These are phyloP conservation scores for Mycena galopus DNA, from an alignment of 768 basidiomycete species.

Conservation along the genomic window DNA sequence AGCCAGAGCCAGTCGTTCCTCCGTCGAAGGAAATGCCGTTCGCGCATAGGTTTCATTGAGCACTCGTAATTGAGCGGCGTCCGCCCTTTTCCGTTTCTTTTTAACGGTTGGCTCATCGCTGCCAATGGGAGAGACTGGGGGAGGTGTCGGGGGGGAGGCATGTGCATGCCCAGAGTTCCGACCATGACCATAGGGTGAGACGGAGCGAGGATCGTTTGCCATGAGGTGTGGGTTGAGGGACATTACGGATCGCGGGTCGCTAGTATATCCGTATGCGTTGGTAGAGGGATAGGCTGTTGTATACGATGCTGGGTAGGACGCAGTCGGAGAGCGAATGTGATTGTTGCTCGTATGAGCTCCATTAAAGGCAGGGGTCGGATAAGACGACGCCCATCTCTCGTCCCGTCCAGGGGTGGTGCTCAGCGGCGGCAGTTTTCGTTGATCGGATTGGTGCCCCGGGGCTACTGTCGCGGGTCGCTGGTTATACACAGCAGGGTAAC, in stretches of 20 bases:
- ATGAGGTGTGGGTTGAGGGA: constrained; percentile 25
- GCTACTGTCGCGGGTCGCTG: constrained; percentile 62
- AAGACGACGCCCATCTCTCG: constrained; percentile 62
- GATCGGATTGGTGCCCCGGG: constrained; percentile 61
- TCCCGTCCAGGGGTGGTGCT: constrained; percentile 57
- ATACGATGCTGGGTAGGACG: constrained; percentile 71
- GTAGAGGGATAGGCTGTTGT: constrained; percentile 56
- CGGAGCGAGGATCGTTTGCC: constrained; percentile 54
- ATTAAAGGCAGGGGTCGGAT: constrained; percentile 52
- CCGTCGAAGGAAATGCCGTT: constrained; percentile 90
- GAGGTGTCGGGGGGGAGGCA: constrained; percentile 52
- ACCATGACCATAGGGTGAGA: constrained; percentile 61
- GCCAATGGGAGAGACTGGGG: constrained; percentile 61
- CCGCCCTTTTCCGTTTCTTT: constrained; percentile 90
- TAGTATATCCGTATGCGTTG: constrained; percentile 55
- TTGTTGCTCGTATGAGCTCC: constrained; percentile 47
- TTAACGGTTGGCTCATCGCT: constrained; percentile 80
- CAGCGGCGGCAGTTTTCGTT: constrained; percentile 72
- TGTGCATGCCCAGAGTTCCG: constrained; percentile 46
- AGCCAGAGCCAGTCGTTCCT: constrained; percentile 84
- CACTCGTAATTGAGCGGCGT: constrained; percentile 82
- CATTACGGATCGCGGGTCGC: constrained; percentile 26
- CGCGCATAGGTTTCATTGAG: constrained; percentile 85
- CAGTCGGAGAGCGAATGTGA: constrained; percentile 74
- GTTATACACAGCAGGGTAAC: constrained; percentile 62